Percentiles rank a stretch among this genome's conserved stretches.
Evolutionary conservation across 495 filamentous ascomycete genomes (phyloP).

Genomic region (Penicillium canescens): DNA sequence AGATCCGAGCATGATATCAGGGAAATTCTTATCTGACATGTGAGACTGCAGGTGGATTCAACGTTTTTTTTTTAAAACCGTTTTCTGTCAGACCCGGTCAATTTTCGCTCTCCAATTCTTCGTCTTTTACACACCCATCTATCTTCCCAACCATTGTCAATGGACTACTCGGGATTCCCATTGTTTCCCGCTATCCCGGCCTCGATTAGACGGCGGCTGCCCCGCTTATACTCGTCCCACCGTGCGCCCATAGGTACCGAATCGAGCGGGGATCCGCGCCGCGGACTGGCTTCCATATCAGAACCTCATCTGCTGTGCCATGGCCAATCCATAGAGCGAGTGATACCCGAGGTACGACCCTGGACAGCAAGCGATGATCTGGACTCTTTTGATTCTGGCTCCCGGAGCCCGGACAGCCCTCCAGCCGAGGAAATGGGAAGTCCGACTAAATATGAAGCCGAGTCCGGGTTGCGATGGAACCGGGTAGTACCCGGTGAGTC

Average conservation of each 20-base stretch:
- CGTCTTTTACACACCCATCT: not conserved
- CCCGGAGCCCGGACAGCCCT: constrained; percentile 13
- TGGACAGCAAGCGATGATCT: constrained; percentile 22
- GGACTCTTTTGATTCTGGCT: constrained; percentile 16
- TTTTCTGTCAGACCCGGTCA: too few species aligned
- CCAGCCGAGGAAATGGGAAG: constrained; percentile 9
- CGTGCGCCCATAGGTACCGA: constrained; percentile 12
- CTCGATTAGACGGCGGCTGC: constrained; percentile 33
- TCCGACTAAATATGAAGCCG: constrained; percentile 31
- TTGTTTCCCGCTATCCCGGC: constrained; percentile 29
- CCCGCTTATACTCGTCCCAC: constrained; percentile 25
- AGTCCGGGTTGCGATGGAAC: constrained; percentile 45
- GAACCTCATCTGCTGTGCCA: constrained; percentile 16
- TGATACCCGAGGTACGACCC: constrained; percentile 9
- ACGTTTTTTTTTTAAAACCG: too few species aligned
- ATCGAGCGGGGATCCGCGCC: constrained; percentile 7
- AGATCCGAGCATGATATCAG: too few species aligned
- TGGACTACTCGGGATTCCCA: constrained; percentile 33
- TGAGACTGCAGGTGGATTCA: too few species aligned
- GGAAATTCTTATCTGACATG: too few species aligned
- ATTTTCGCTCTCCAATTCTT: too few species aligned
- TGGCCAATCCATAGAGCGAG: not conserved
- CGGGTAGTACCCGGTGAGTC: constrained; percentile 40
- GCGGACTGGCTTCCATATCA: constrained; percentile 18
- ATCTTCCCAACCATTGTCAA: not conserved